These are phyloP conservation scores for Asterella californica DNA, from an alignment of 225 moss, liverwort and hornwort genomes.

Conservation along the genomic window DNA sequence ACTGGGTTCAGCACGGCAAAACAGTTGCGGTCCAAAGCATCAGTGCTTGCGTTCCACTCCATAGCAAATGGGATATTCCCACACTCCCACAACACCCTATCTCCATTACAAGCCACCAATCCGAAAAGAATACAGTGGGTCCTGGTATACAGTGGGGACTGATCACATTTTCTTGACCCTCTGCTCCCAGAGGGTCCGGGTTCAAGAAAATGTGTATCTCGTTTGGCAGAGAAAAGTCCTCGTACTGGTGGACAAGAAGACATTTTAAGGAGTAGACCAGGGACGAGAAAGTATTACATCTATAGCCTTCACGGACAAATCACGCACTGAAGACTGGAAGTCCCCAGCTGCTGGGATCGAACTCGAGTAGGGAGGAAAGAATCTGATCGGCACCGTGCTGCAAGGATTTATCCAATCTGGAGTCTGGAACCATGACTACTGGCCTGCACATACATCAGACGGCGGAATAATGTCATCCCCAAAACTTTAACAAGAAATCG, in stretches of 20 bases:
- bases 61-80: no score
- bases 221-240: not conserved
- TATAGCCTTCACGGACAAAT: not conserved
- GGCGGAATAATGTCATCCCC: no score
- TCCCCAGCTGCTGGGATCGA: constrained; percentile 72
- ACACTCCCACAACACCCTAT: no score
- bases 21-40: no score
- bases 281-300: not conserved
- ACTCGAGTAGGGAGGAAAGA: constrained; percentile 65
- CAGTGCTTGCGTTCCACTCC: no score
- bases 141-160: no score
- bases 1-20: no score
- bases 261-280: not conserved
- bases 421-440: constrained; percentile 90
- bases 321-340: constrained; percentile 45
- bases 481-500: not conserved
- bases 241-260: not conserved
- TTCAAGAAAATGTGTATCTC: not conserved
- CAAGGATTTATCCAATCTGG: constrained; percentile 56
- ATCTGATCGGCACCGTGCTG: constrained; percentile 78
- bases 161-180: no score
- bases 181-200: no score
- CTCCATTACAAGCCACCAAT: no score
- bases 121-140: no score
- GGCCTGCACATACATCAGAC: constrained; percentile 48